These are phyloP conservation scores for Calocybe cyanea DNA, from an alignment of 768 basidiomycete genomes.

Conservation along the genomic window DNA sequence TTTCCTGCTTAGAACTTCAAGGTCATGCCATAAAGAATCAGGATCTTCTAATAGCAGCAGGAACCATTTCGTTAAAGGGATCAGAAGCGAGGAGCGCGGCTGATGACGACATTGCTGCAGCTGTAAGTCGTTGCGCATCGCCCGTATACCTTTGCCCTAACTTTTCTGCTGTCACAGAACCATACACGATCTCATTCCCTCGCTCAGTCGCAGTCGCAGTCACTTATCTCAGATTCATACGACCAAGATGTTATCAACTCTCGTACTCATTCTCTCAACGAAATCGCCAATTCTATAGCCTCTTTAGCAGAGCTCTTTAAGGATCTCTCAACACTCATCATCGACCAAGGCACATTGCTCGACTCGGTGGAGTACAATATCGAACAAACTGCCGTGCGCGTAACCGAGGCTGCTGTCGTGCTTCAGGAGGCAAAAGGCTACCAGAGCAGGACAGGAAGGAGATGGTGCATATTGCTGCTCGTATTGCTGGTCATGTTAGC, in stretches of 20 bases:
- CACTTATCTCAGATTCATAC: slow-evolving; percentile 33
- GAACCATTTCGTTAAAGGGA: slow-evolving; percentile 73
- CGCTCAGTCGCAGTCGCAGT: slow-evolving; percentile 33
- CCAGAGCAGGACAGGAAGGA: slow-evolving; percentile 89
- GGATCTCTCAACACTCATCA: slow-evolving; percentile 88
- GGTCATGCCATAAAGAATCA: slow-evolving; percentile 98
- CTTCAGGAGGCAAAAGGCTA: slow-evolving; percentile 80
- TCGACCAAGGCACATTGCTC: slow-evolving; percentile 95
- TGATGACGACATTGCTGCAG: slow-evolving; percentile 88
- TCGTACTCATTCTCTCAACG: slow-evolving; percentile 69
- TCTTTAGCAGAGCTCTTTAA: slow-evolving; percentile 94
- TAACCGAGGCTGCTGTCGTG: slow-evolving; percentile 82
- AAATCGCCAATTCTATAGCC: slow-evolving; percentile 90
- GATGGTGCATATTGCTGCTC: slow-evolving; percentile 91
- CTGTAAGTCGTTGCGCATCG: slow-evolving; percentile 53
- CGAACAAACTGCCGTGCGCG: slow-evolving; percentile 80
- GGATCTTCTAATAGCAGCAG: slow-evolving; percentile 88
- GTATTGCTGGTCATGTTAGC: slow-evolving; percentile 86
- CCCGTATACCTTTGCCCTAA: slow-evolving; percentile 7
- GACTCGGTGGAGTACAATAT: slow-evolving; percentile 98
- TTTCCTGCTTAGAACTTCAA: slow-evolving; percentile 58
- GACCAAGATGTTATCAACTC: slow-evolving; percentile 38
- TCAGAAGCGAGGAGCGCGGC: slow-evolving; percentile 80
- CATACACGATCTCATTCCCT: slow-evolving; percentile 32
- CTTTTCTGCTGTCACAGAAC: too few relatives aligned